These are phyloP conservation scores for Dactylellina haptotyla DNA, from an alignment of 2,329 filamentous ascomycete species.

Conservation along the genomic window DNA sequence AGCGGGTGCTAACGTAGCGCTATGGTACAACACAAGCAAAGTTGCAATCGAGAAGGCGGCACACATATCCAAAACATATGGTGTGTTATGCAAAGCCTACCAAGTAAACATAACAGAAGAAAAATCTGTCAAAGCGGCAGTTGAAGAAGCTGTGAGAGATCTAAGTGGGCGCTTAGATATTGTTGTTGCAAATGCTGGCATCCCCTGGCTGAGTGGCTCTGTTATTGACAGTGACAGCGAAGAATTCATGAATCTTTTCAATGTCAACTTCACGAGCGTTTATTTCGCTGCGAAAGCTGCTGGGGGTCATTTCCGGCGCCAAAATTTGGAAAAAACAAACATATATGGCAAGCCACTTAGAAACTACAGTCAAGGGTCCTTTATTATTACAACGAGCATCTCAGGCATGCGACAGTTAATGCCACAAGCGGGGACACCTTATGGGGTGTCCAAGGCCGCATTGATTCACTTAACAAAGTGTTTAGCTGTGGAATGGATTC, in stretches of 20 bases:
- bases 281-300: slow-evolving; percentile 80
- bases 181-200: slow-evolving; percentile 81
- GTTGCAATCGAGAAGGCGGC: slow-evolving; percentile 72
- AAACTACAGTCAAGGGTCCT: slow-evolving; percentile 72
- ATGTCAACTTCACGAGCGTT: slow-evolving; percentile 78
- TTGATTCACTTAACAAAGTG: slow-evolving; percentile 68
- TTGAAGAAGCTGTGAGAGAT: slow-evolving; percentile 69
- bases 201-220: slow-evolving; percentile 68
- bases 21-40: slow-evolving; percentile 77
- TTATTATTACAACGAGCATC: slow-evolving; percentile 82
- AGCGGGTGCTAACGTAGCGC: slow-evolving; percentile 75
- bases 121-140: slow-evolving; percentile 66
- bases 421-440: slow-evolving; percentile 77
- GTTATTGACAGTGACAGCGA: slow-evolving; percentile 15
- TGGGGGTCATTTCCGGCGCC: slow-evolving; percentile 75
- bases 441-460: slow-evolving; percentile 77
- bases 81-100: slow-evolving; percentile 71
- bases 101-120: slow-evolving; percentile 70
- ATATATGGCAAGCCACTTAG: slow-evolving; percentile 66
- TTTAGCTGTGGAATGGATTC: slow-evolving; percentile 79
- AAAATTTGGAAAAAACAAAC: slow-evolving; percentile 59
- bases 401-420: slow-evolving; percentile 80
- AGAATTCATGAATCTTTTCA: slow-evolving; percentile 67
- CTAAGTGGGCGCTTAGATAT: slow-evolving; percentile 80
- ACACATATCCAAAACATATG: slow-evolving; percentile 72